phyloP scores from a whole-genome alignment of 805 yeast species.

The Cyberlindnera nakhonratchasimensis region DNA sequence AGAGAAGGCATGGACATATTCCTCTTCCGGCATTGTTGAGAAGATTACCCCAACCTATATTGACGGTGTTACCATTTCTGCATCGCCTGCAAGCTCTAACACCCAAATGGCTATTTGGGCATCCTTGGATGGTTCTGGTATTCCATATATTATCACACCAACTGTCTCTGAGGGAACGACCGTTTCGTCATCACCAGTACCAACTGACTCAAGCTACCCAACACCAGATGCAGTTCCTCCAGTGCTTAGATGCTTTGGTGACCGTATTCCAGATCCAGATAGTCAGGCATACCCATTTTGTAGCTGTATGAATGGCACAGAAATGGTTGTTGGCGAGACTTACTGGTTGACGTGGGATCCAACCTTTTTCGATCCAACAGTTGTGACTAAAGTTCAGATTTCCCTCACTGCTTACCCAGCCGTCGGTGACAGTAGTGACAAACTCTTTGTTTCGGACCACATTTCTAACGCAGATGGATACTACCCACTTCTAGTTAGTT shows the following conservation, averaged over 20 bases:
- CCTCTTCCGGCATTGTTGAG: constrained; percentile 30
- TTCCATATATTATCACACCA: constrained; percentile 41
- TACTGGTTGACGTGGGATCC: constrained; percentile 51
- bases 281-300: constrained; percentile 40
- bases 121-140: constrained; percentile 42
- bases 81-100: constrained; percentile 36
- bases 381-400: constrained; percentile 34
- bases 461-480: constrained; percentile 38
- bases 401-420: constrained; percentile 34
- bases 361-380: constrained; percentile 37
- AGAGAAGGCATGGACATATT: constrained; percentile 35
- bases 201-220: constrained; percentile 34
- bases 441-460: constrained; percentile 33
- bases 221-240: constrained; percentile 39
- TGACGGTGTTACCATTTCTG: constrained; percentile 42
- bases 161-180: constrained; percentile 35
- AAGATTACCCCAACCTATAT: constrained; percentile 52
- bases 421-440: constrained; percentile 29
- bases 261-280: constrained; percentile 34
- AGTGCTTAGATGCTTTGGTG: constrained; percentile 42
- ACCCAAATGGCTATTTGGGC: constrained; percentile 36
- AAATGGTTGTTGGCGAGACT: constrained; percentile 43
- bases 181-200: constrained; percentile 40
- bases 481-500: constrained; percentile 34
- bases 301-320: constrained; percentile 38